Evolutionary conservation across 805 yeast genomes (phyloP).

Genomic region (Monosporozyma servazzii): DNA sequence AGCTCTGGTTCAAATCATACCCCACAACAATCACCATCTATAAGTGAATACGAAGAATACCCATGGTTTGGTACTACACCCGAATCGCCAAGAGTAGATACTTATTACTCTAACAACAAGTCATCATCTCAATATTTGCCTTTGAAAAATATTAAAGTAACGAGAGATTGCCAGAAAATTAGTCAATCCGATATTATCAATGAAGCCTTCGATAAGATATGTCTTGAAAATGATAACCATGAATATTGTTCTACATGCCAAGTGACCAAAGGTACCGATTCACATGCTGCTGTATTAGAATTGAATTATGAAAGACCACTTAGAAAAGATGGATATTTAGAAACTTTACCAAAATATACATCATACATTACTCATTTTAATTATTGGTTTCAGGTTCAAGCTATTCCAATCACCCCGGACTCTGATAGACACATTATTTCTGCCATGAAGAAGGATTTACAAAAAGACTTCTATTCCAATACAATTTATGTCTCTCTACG

Average conservation of each 20-base stretch:
- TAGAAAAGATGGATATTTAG: conserved; percentile 6
- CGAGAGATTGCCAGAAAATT: conserved; percentile 23
- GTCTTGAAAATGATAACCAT: conserved; percentile 5
- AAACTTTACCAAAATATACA: conserved; percentile 24
- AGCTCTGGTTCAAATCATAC: conserved; percentile 14
- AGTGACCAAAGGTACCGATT: conserved; percentile 12
- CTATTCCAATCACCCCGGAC: conserved; percentile 43
- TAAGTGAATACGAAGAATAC: conserved; percentile 33
- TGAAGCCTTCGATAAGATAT: conserved; percentile 19
- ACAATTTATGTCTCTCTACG: conserved; percentile 31
- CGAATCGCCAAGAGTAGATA: conserved; percentile 20
- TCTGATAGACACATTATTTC: conserved; percentile 40
- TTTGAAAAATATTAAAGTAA: conserved; percentile 12
- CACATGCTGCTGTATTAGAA: conserved; percentile 23
- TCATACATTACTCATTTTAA: conserved; percentile 23
- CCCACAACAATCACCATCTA: conserved; percentile 31
- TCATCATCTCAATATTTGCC: conserved; percentile 5
- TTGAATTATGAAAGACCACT: conserved; percentile 13
- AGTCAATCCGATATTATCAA: conserved; percentile 23
- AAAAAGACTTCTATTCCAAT: conserved; percentile 15
- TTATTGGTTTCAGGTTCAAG: conserved; percentile 37
- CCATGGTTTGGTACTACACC: conserved; percentile 32
- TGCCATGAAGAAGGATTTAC: conserved; percentile 46
- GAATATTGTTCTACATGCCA: conserved; percentile 3
- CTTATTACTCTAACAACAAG: conserved; percentile 2